phyloP scores from a whole-genome alignment of 345 rosid genomes.

The Arabidopsis arenosa region DNA sequence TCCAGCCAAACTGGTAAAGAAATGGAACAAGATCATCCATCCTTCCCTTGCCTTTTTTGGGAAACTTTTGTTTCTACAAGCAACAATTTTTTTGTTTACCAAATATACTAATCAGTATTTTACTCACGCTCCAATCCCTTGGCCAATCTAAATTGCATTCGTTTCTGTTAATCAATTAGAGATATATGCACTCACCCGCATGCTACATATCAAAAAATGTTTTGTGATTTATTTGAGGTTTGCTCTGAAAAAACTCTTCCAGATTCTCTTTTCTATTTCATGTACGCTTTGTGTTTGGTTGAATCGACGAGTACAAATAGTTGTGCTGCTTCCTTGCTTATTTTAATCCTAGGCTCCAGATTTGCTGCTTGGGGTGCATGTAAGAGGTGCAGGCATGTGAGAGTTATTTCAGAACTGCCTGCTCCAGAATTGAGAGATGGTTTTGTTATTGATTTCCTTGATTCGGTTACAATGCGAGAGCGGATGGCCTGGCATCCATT shows the following conservation, averaged over 20 bases:
- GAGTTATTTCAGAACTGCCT: too few species aligned
- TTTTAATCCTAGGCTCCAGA: too few species aligned
- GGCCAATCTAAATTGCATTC: conserved; percentile 6
- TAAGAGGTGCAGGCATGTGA: too few species aligned
- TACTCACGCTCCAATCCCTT: conserved; percentile 9
- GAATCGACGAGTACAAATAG: background rate
- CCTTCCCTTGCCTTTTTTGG: background rate
- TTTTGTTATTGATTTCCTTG: background rate
- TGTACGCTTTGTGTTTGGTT: conserved; percentile 4
- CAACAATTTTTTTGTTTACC: conserved; percentile 31
- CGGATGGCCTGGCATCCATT: background rate
- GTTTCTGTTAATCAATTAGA: background rate
- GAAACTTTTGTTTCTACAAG: conserved; percentile 33
- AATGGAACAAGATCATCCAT: conserved; percentile 28
- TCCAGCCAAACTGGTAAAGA: conserved; percentile 38
- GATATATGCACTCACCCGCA: background rate
- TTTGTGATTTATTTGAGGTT: background rate
- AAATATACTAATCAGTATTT: conserved; percentile 20
- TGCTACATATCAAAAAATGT: background rate
- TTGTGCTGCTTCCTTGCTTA: background rate
- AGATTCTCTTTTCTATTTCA: background rate
- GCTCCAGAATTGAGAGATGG: background rate
- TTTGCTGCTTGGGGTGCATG: too few species aligned
- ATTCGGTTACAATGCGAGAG: background rate
- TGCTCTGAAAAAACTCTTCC: background rate